Evolutionary conservation across 2,329 filamentous ascomycete genomes (phyloP), one percentile per base, ranked within the genome.

Genomic region (Daldinia eschscholtzii): DNA sequence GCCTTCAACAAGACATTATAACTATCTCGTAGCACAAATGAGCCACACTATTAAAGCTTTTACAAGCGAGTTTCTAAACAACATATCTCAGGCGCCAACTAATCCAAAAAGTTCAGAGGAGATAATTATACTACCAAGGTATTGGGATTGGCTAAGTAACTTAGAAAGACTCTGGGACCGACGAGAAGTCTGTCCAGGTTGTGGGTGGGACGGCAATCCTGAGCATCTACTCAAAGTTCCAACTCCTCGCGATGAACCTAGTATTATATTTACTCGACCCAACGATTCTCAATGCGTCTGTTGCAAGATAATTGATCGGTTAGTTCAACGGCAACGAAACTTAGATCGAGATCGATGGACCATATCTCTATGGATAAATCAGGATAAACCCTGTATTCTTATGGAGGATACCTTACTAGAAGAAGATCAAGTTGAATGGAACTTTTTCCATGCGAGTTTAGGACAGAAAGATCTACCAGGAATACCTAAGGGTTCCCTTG

Each of bases 71-170:
- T 48, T 48, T 15, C 23, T 48, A 48, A 48, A 28, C 44, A 48
- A 7, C 13, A 28, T 48, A 48, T 48, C 44, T n/a, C 44, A 48
- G 28, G 23, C 12, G 3, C 23, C 44, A 28, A 7, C 23, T 15
- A 28, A 2, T 28, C 35, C 46, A 12, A 52, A 61, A 15, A 35
- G n/a, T 4, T 4, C 46, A 5, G 58, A 53, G 26, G 33, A 61
- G 6, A 35, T 23, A 7, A 42, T 61, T 5, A 33, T 61, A 6
- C 23, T 61, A 4, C 58, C 58, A 26, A 61, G 35, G 26, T 37
- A 61, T 44, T 61, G 58, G 58, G 55, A 61, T 23, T 52, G 48
- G 58, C 20, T 61, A n/a, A 37, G 58, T n/a, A 55, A n/a, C 13
- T 35, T 61, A 18, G 37, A 26, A n/a, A 12, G 23, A 4, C 26